phyloP scores from a whole-genome alignment of 2,329 filamentous ascomycete species.

The Xylariales sp. region DNA sequence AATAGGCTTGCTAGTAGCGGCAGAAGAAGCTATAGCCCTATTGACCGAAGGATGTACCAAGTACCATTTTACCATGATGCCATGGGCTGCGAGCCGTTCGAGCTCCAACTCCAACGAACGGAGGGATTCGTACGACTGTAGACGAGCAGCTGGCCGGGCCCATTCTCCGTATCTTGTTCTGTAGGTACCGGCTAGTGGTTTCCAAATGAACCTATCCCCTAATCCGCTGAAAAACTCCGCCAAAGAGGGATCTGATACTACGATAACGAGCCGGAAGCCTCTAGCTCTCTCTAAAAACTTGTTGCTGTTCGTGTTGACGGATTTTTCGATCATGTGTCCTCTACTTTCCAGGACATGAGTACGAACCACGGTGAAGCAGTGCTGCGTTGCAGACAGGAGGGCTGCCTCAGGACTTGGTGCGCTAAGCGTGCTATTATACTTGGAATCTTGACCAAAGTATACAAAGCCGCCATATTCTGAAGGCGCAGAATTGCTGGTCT shows the following conservation, averaged over 20 bases:
- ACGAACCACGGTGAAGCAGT: not conserved
- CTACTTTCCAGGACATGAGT: not conserved
- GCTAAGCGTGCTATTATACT: not conserved
- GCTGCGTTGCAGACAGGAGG: not conserved
- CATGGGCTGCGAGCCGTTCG: not conserved
- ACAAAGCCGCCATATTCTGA: not conserved
- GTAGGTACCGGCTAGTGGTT: not conserved
- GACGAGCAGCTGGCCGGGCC: not conserved
- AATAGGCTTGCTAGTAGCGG: not conserved
- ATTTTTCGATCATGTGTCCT: not conserved
- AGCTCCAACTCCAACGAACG: conserved; percentile 1
- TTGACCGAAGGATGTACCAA: not conserved
- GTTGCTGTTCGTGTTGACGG: conserved; percentile 1
- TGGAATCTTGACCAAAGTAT: not conserved
- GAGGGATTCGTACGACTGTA: not conserved
- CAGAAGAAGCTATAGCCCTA: not conserved
- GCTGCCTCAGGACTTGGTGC: not conserved
- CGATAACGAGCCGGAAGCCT: not conserved
- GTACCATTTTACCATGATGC: conserved; percentile 5
- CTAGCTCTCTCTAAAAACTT: not conserved
- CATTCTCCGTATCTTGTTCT: not conserved
- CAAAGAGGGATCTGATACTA: not conserved
- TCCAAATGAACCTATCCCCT: not conserved
- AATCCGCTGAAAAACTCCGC: not conserved
- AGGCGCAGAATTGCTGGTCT: not conserved